Base-by-base conservation (phyloP, 345 rosid genomes). In the Anastatica hierochuntica region DNA sequence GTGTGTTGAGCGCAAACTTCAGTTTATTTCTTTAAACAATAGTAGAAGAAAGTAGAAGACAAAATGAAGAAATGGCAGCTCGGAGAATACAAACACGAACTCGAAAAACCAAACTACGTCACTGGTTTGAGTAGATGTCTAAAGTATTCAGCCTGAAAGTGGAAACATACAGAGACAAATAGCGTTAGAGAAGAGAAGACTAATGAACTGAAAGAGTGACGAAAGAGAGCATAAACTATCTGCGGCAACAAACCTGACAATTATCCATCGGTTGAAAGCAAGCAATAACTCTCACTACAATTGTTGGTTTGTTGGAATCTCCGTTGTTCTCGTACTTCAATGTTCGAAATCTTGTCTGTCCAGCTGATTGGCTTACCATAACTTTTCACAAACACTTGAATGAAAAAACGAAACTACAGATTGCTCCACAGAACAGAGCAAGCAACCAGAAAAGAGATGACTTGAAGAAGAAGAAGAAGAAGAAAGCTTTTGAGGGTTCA, bases 301-400 rank as follows among this genome's bases (percentile, higher is more conserved):
- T 73, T 2, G 86, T 66, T 39, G 86, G 69, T 49, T 66, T 78
- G 61, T 90, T 94, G 16, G 94, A 83, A 64, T 74, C 78, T 47
- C 98, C 94, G 70, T 77, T 74, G 67, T 77, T 74, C 75, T 85
- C 96, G 71, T 88, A 79, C 77, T 85, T 92, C 36, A 83, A 76
- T 33, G 95, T 86, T 69, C 97, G 88, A 75, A 92, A 92, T 77
- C 85, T 92, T 58, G 97, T 31, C n/a, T 80, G 94, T 60, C 94
- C 66, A 27, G 97, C 94, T 73, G 90, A 83, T 78, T 92, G 98
- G 72, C 98, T 79, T 84, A 92, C 97, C 98, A 88, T 92, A 74
- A 81, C 86, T 80, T 76, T 83, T 52, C 64, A 29, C 9, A 17
- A 45, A 59, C 67, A 72, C 74, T 67, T 54, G 66, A 68, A 62